Evolutionary conservation across 768 basidiomycete genomes (phyloP), one percentile per base, ranked within the genome.

Genomic region (Tephrocybe sp.): DNA sequence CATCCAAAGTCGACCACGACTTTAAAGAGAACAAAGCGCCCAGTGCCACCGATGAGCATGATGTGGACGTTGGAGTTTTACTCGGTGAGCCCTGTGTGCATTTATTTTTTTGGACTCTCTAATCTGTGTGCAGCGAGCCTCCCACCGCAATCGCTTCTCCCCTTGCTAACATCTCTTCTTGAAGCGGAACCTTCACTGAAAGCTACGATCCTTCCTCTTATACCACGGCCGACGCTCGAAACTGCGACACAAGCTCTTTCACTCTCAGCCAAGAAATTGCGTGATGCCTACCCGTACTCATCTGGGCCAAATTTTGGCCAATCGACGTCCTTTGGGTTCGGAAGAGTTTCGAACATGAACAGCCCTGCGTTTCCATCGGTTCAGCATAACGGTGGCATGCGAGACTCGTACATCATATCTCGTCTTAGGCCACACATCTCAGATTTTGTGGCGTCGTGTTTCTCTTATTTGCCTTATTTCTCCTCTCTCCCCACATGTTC

Each of bases 391-490:
- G 65, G 76, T 41, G 80, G 80, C 30, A 92, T 91, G 88, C 83
- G 91, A 52, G 85, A 90, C 49, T 81, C 84, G 5, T 93, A 93
- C 64, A 76, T 92, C 55, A 67, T 82, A 31, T 88, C 84, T 15
- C 78, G 91, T 47, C 71, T 93, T 15, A 79, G 84, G 41, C 84
- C 86, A 13, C 83, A 86, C 64, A 81, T 91, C 42, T 69, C 75
- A 44, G 90, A 91, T 44, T 93, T 89, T 57, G 82, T 85, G 24
- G 78, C 90, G 2, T 79, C 84, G 24, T 88, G 80, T 64, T 76
- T 83, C 64, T 86, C 91, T 5, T 93, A 92, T 63, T 79, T 92
- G 40, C 88, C 88, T 2, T 92, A 93, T 62, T 93, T 93, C 62
- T 86, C 89, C 18, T 84, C 79, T 57, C 64, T 78, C 45, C 27